These are phyloP conservation scores for Spergularia marina DNA, from an alignment of 148 eudicot genomes.

Conservation along the genomic window DNA sequence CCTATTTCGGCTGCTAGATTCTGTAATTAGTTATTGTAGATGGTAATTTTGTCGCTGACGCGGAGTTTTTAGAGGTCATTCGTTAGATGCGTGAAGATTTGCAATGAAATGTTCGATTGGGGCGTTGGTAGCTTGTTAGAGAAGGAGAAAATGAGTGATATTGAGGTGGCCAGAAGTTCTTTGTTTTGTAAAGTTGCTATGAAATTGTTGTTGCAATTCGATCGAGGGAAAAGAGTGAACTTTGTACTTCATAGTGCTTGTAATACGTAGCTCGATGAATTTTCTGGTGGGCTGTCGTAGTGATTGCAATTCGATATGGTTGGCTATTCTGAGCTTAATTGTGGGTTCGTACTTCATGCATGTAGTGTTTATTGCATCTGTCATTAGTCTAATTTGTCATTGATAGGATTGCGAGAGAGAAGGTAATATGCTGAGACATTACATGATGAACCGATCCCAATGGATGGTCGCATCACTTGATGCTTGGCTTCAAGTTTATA, in stretches of 20 bases:
- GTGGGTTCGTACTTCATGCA: too few species aligned
- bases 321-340: not conserved
- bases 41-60: too few species aligned
- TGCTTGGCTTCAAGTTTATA: too few species aligned
- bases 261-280: not conserved
- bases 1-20: not conserved
- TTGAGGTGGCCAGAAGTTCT: not conserved
- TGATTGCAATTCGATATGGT: not conserved
- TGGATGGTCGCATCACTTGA: too few species aligned
- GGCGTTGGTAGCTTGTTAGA: not conserved
- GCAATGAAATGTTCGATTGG: not conserved
- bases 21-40: not conserved
- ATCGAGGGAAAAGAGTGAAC: not conserved
- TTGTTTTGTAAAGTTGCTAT: not conserved
- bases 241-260: too few species aligned
- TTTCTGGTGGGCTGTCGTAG: not conserved
- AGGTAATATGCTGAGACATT: too few species aligned
- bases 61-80: too few species aligned
- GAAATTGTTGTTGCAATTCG: not conserved
- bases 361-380: too few species aligned
- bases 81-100: not conserved
- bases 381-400: too few species aligned
- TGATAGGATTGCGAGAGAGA: too few species aligned
- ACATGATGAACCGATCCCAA: too few species aligned
- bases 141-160: not conserved